Percentiles rank a stretch among this genome's conserved stretches.
phyloP scores from a whole-genome alignment of 306 rosid genomes.

The Fagus crenata region DNA sequence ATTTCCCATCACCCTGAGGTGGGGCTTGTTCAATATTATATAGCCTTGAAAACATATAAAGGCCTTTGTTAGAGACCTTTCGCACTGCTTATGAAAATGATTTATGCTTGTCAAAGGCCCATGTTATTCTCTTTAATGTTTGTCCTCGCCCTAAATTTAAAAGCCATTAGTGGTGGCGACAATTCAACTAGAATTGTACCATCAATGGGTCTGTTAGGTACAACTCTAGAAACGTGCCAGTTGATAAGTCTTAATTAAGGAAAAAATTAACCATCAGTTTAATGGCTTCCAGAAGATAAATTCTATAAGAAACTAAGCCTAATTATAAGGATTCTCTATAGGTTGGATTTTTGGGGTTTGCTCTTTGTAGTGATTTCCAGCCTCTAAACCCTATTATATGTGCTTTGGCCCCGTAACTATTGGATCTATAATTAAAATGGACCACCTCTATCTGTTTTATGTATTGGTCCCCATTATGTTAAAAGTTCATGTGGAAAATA shows the following conservation, averaged over 20 bases:
- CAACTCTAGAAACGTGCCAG: not conserved
- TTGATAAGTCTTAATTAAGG: not conserved
- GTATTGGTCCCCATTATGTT: slow-evolving; percentile 7
- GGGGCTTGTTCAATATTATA: not conserved
- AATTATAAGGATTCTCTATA: not conserved
- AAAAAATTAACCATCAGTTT: not conserved
- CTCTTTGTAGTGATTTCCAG: not conserved
- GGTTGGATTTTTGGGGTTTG: not conserved
- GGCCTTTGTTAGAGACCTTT: not conserved
- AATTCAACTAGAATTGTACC: not conserved
- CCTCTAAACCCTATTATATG: not conserved
- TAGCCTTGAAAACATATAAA: not conserved
- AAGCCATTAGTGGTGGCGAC: not conserved
- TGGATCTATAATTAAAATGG: slow-evolving; percentile 2
- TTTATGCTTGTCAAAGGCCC: not conserved
- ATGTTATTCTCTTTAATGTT: not conserved
- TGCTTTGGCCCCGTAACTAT: not conserved
- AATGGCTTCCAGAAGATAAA: not conserved
- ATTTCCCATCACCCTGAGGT: slow-evolving; percentile 1
- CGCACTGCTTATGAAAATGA: not conserved
- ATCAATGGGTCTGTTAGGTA: not conserved
- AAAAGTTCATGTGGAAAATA: slow-evolving; percentile 5
- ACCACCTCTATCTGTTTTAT: not conserved
- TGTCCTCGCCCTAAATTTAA: not conserved
- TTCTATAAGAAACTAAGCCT: not conserved